These are phyloP conservation scores for Podila epicladia DNA, from an alignment of 192 early-diverging fungal genomes.

Conservation along the genomic window DNA sequence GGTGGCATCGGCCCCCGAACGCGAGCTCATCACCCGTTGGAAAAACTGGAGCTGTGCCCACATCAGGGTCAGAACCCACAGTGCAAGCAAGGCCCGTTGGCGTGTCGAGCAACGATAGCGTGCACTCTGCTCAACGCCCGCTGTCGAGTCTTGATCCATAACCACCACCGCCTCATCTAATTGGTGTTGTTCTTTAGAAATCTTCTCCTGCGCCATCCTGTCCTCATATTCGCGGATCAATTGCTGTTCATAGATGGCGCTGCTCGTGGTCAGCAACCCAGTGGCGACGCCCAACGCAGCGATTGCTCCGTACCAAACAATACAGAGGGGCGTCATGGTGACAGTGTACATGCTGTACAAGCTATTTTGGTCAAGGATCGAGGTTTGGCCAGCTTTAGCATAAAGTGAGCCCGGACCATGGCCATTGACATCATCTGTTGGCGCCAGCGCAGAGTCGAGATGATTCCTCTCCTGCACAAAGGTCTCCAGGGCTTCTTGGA, in stretches of 20 bases:
- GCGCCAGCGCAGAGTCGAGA: neutral
- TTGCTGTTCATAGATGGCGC: conserved; percentile 8
- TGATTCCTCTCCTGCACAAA: conserved; percentile 13
- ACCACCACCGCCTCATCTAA: too few species aligned
- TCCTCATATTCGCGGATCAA: neutral
- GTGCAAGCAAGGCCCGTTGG: neutral
- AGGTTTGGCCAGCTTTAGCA: neutral
- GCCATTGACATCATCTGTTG: neutral
- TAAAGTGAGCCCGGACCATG: neutral
- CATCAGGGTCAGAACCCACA: neutral
- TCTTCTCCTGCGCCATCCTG: too few species aligned
- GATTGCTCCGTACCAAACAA: conserved; percentile 27
- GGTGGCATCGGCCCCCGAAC: neutral
- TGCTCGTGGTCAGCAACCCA: conserved; percentile 18
- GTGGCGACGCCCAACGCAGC: conserved; percentile 25
- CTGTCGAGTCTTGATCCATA: too few species aligned
- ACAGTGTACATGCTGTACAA: neutral
- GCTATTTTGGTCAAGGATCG: neutral
- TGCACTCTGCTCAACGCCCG: too few species aligned
- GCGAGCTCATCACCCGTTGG: neutral
- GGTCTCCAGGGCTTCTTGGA: conserved; percentile 14
- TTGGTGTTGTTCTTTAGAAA: too few species aligned
- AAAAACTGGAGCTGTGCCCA: conserved; percentile 3
- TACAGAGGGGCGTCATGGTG: conserved; percentile 7
- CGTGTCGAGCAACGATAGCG: neutral